These are phyloP conservation scores for Cryptococcus wingfieldii DNA, from an alignment of 1,284 basidiomycete species.

Conservation along the genomic window DNA sequence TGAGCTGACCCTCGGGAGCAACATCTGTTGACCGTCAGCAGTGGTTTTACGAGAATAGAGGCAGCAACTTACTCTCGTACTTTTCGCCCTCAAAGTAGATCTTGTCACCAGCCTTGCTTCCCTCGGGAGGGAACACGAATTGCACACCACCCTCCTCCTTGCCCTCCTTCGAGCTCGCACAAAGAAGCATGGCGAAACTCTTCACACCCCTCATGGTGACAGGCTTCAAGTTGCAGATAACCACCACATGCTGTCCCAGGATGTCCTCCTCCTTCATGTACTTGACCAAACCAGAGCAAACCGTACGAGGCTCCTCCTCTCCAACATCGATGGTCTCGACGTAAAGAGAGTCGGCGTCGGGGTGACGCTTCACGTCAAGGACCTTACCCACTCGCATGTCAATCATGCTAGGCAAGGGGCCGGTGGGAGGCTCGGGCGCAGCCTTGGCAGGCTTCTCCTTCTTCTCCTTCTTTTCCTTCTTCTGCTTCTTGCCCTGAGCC, in stretches of 20 bases:
- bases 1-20: constrained; percentile 72
- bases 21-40: constrained; percentile 53
- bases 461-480: constrained; percentile 29
- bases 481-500: constrained; percentile 21
- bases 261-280: constrained; percentile 93
- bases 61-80: constrained; percentile 62
- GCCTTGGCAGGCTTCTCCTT: constrained; percentile 41
- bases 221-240: constrained; percentile 88
- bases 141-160: constrained; percentile 89
- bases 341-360: constrained; percentile 88
- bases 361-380: constrained; percentile 85
- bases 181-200: constrained; percentile 93
- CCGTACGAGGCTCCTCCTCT: constrained; percentile 83
- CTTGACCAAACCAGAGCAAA: constrained; percentile 90
- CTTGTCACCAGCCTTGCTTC: constrained; percentile 79
- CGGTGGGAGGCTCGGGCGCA: constrained; percentile 59
- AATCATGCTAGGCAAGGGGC: constrained; percentile 86
- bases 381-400: constrained; percentile 88
- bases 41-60: neutral
- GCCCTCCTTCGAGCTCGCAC: constrained; percentile 79
- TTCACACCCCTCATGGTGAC: constrained; percentile 93
- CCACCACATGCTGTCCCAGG: constrained; percentile 76
- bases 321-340: constrained; percentile 91
- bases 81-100: constrained; percentile 88
- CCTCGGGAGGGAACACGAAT: constrained; percentile 79